Evolutionary conservation across 257 asterid species (phyloP), one percentile per base, ranked within the genome.

Genomic region (Echites panduratus): DNA sequence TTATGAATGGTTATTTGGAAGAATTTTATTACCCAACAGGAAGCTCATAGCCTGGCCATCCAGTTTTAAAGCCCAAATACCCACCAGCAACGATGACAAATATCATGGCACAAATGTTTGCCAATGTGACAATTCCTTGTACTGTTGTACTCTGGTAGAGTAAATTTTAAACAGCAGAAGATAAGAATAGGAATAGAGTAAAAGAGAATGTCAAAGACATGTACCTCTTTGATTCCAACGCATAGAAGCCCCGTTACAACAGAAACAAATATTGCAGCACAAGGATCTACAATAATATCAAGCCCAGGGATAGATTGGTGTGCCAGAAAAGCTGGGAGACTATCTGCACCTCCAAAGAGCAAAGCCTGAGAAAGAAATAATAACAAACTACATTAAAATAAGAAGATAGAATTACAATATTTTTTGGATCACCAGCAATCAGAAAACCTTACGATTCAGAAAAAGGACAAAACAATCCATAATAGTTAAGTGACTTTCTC

Each of bases 21-120:
- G 17, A 49, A 68, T 29, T 24, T 70, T 22, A 62, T 70, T 88
- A 94, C 99, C 99, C 99, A 29, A 84, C 76, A 20, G 96, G 81
- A 84, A 91, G 91, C 77, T 92, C 82, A 65, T 95, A 95, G 79
- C 99, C 99, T 7, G 99, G 98, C 99, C 99, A 95, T 45, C 99
- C 99, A 79, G 84, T 82, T 80, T 90, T 88, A 85, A 86, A 88
- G 66, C 99, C 99, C 75, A 95, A 82, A 81, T 95, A 95, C 73
- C 96, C 99, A 77, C 99, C 99, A 75, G 90, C 99, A 73, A 92
- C 27, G 48, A 95, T 92, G 82, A 95, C 93, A 76, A 95, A 95
- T 71, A 88, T 77, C 98, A 95, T 87, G 77, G 94, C 98, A 73
- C 99, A 95, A 58, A 89, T 78, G 80, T 95, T 95, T 59, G 91